Conservation (phyloP, 306 rosid genomes). For the Pyrus communis region DNA sequence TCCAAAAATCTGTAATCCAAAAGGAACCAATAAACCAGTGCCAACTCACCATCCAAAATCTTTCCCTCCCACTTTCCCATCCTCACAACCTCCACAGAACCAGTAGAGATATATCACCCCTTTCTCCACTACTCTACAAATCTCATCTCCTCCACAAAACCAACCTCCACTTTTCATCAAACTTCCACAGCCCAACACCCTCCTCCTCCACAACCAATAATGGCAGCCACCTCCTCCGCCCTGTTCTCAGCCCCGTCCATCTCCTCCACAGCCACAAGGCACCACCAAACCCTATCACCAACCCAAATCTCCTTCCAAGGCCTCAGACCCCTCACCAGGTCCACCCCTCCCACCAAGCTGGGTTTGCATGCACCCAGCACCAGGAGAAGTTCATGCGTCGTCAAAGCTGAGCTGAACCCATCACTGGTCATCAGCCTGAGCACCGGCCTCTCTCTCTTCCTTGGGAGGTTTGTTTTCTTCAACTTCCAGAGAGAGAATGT, state of each 20-base stretch:
- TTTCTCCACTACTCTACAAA: background rate
- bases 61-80: conserved; percentile 8
- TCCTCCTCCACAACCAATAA: background rate
- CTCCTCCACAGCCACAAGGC: conserved; percentile 31
- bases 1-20: conserved; percentile 48
- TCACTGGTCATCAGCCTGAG: conserved; percentile 87
- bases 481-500: conserved; percentile 96
- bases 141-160: conserved; percentile 5
- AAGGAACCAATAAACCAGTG: conserved; percentile 33
- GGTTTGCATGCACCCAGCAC: conserved; percentile 1
- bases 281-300: conserved; percentile 24
- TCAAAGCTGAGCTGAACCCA: conserved; percentile 66
- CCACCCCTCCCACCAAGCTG: conserved; percentile 12
- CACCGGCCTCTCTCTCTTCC: conserved; percentile 82
- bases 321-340: conserved; percentile 33
- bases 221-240: conserved; percentile 61
- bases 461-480: conserved; percentile 96
- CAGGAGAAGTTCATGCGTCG: conserved; percentile 15
- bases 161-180: background rate
- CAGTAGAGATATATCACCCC: background rate
- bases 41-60: conserved; percentile 58
- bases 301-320: conserved; percentile 64
- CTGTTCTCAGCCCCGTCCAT: conserved; percentile 33
- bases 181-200: background rate
- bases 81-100: conserved; percentile 24